Base-by-base conservation (phyloP, 441 rosid genomes). In the Erodium moschatum region DNA sequence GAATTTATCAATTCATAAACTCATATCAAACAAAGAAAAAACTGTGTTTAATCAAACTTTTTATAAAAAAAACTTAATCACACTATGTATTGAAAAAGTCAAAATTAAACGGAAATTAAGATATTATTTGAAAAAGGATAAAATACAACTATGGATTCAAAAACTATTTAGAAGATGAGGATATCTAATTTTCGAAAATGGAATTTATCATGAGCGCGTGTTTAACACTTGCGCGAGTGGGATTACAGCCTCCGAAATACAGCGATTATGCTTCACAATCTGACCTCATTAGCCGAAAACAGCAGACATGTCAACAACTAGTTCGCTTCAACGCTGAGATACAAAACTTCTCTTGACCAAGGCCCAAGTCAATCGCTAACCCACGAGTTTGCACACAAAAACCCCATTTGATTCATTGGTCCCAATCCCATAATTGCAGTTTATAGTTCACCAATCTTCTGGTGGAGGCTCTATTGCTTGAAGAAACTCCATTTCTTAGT, bases 401-500 rank as follows among this genome's bases (percentile, higher is more conserved):
- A 29, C 31, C 58, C 58, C 58, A 50, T 50, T 50, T 50, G 58
- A 50, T 12, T 50, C n/a, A 5, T 0, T 50, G 58, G 58, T 29
- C 31, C 31, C 31, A 29, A 29, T n/a, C 18, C 58, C 58, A 13
- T 50, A 50, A 50, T 50, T 50, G 31, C 31, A 20, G 13, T 68
- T 42, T 71, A 69, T 70, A 71, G 77, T 60, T 66, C 67, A 20
- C 62, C 18, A 64, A 8, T 72, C 77, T 40, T 68, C 68, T 48
- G 44, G 73, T 70, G 81, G 61, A 54, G 71, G 69, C 35, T 42
- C 13, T 48, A 12, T 58, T 68, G 24, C 29, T 40, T 72, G 27
- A 10, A 65, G 38, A 60, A 29, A 13, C 33, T 67, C 29, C 58
- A 56, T n/a, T 69, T 72, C 31, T 58, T n/a, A 73, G 82, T 82